Conservation (phyloP, 768 basidiomycete species). For the Tylopilus balloui region DNA sequence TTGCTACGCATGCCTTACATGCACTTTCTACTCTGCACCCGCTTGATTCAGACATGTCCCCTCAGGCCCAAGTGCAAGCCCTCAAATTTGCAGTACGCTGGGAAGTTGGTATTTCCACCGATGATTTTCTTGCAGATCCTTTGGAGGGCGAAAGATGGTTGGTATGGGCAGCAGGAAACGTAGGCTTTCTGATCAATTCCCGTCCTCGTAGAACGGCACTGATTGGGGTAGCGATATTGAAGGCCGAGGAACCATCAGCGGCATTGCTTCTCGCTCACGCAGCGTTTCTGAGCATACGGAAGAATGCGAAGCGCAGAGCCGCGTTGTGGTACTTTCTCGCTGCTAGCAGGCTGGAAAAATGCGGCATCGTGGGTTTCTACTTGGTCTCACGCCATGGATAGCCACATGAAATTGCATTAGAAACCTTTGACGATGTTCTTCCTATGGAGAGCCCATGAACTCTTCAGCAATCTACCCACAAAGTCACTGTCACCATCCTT, state of each 20-base stretch:
- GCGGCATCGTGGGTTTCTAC: slow-evolving; percentile 65
- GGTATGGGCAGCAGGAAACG: slow-evolving; percentile 79
- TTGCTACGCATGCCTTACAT: slow-evolving; percentile 57
- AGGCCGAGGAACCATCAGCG: slow-evolving; percentile 81
- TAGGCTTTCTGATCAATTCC: slow-evolving; percentile 36
- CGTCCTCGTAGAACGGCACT: slow-evolving; percentile 15
- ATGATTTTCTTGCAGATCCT: slow-evolving; percentile 52
- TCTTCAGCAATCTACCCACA: slow-evolving; percentile 47
- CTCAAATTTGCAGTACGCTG: slow-evolving; percentile 70
- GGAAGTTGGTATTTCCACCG: slow-evolving; percentile 58
- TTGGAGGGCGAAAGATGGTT: slow-evolving; percentile 83
- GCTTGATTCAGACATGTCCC: slow-evolving; percentile 44
- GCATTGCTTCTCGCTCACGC: slow-evolving; percentile 81
- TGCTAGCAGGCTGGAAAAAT: slow-evolving; percentile 76
- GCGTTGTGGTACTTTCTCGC: slow-evolving; percentile 78
- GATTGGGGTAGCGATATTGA: slow-evolving; percentile 29
- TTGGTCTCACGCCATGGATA: slow-evolving; percentile 1
- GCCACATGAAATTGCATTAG: slow-evolving; percentile 34
- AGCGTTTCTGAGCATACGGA: slow-evolving; percentile 61
- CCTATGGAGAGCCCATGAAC: slow-evolving; percentile 62
- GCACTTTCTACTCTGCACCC: slow-evolving; percentile 50
- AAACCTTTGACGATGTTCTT: slow-evolving; percentile 86
- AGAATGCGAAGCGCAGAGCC: slow-evolving; percentile 54
- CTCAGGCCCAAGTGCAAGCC: slow-evolving; percentile 64
- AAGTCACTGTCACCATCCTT: slow-evolving; percentile 76